These are phyloP conservation scores for Lecanoromycetidae sp. DNA, from an alignment of 2,329 filamentous ascomycete species.

Conservation along the genomic window DNA sequence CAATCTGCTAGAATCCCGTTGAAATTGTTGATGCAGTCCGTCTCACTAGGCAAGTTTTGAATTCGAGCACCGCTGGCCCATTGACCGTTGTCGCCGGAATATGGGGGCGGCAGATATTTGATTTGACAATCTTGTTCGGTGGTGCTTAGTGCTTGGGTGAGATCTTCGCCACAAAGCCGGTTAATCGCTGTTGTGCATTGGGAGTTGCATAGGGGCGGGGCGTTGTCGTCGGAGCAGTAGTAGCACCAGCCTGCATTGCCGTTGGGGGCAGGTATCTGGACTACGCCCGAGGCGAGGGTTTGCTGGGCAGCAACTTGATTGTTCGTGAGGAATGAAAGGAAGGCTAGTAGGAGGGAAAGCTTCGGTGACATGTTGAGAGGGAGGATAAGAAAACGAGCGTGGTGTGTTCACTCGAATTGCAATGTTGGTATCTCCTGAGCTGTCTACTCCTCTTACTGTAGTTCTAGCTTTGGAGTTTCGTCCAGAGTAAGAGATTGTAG, in stretches of 20 bases:
- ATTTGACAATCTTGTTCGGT: constrained; percentile 10
- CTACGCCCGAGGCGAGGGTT: neutral
- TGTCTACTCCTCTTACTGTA: no score
- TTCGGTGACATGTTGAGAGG: no score
- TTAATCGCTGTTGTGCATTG: constrained; percentile 4
- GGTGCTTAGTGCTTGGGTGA: neutral
- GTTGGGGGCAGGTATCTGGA: neutral
- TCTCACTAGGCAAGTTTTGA: neutral
- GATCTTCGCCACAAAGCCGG: neutral
- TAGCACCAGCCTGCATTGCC: constrained; percentile 7
- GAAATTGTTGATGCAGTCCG: neutral
- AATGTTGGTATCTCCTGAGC: no score
- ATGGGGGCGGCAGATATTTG: constrained; percentile 4
- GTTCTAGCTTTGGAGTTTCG: no score
- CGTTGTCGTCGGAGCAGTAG: constrained; percentile 9
- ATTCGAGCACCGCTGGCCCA: no score
- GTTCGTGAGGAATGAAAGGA: no score
- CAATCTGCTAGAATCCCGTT: constrained; percentile 1
- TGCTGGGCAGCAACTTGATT: no score
- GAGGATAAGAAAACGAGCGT: no score
- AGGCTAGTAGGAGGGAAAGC: no score
- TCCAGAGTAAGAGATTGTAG: no score
- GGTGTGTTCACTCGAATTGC: no score
- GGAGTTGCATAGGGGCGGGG: constrained; percentile 8
- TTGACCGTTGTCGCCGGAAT: neutral